Percentiles rank a stretch among this genome's conserved stretches.
These are phyloP conservation scores for Penicillium sp. DNA, from an alignment of 2,329 filamentous ascomycete genomes.

Conservation along the genomic window DNA sequence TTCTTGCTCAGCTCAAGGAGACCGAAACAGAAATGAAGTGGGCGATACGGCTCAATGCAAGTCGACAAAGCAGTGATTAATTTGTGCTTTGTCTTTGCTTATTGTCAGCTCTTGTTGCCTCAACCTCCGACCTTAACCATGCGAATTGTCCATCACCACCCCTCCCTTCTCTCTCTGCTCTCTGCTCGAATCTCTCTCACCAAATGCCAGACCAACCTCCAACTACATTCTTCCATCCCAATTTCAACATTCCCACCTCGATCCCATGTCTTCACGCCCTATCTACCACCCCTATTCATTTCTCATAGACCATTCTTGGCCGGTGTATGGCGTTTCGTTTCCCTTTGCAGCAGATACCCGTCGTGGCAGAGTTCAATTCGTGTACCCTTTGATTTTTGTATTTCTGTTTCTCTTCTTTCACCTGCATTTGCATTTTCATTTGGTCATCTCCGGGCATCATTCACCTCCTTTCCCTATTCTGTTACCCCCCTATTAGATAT, in stretches of 20 bases:
- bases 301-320: constrained; percentile 11
- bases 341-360: constrained; percentile 21
- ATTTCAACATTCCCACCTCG: not conserved
- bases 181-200: not conserved
- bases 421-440: constrained; percentile 3
- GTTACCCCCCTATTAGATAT: constrained; percentile 1
- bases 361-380: constrained; percentile 14
- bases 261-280: not conserved
- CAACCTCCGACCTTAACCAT: not conserved
- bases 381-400: constrained; percentile 3
- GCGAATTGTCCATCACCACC: not conserved
- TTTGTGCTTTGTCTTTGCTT: not conserved
- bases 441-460: not conserved
- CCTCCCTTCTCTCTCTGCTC: not conserved
- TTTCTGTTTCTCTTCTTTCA: not conserved
- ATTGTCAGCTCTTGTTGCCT: not conserved
- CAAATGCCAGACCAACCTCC: not conserved
- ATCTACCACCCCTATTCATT: not conserved
- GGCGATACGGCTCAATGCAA: constrained; percentile 45
- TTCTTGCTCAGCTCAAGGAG: constrained; percentile 42
- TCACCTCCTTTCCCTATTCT: not conserved
- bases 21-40: constrained; percentile 49
- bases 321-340: constrained; percentile 22
- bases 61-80: constrained; percentile 23
- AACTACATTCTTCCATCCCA: not conserved